Evolutionary conservation across 208 protist genomes (phyloP), one percentile per base, ranked within the genome.

Genomic region (Herpetomonas samuelpessoai): DNA sequence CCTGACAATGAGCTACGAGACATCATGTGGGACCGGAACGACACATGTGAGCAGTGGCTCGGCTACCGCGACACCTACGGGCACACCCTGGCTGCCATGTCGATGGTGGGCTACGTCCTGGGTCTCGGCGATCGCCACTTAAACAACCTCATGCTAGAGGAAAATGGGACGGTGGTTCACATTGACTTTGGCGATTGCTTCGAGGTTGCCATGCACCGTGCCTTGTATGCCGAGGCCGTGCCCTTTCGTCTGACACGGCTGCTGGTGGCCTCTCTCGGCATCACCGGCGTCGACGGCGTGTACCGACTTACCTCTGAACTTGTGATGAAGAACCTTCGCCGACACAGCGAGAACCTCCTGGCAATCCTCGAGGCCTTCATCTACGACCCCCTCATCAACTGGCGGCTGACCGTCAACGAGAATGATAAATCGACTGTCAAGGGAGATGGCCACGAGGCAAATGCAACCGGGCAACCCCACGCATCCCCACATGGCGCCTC

Each of bases 131-230:
- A 99, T 79, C 90, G 99, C 10, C 99, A 99, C 76, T 97, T 99
- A 25, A 97, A 91, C 67, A 99, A 99, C 76, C 76, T 99, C 0
- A 99, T 99, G 99, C 76, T 99, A 3, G 86, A 99, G 64, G 90
- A 97, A 25, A 86, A 90, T 19, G 98, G 98, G 56, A 97, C 98
- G 26, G 93, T 99, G 21, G 83, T 99, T 19, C 99, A 99, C 85
- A 99, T 99, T 77, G 99, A 99, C 85, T 99, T 99, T 85, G 99
- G 99, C 55, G 99, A 99, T 82, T 99, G 99, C 74, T 99, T 99
- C 68, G 99, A 99, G 75, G 97, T 99, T 2, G 98, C 98, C 0
- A 99, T 99, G 98, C 88, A 97, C 28, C 79, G 99, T 25, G 92
- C 98, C 1, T 95, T 99, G 45, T 99, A 97, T 77, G 98, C 98